Base-by-base conservation (phyloP, 1,284 basidiomycete species). In the Cutaneotrichosporon dermatis region DNA sequence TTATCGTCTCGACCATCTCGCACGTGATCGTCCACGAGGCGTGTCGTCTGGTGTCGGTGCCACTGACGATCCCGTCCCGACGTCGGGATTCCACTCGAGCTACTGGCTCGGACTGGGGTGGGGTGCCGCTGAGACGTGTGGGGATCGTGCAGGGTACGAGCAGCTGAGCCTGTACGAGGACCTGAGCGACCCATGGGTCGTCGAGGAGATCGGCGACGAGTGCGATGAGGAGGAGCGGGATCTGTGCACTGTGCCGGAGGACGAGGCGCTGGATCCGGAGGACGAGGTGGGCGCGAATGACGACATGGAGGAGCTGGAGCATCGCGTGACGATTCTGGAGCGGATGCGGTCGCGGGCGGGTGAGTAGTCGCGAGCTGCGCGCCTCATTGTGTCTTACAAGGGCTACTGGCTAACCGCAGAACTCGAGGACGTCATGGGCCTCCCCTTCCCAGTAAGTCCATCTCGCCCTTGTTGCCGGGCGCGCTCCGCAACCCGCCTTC, bases 41-140 rank as follows among this genome's bases (percentile, higher is more conserved):
- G 1, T 55, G 73, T 13, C 73, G 77, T 15, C 55, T 78, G 6
- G 58, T 72, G 1, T 70, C 73, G 2, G 55, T 77, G 5, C 69
- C 74, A 0, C 60, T 77, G 34, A 68, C 70, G 43, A 60, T 64
- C n/a, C 71, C 74, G 0, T 70, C 69, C 70, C 75, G 1, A 71
- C 71, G 1, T 73, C 72, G 1, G 75, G 75, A 39, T 77, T 78
- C 53, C 76, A 78, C 58, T 76, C 75, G 25, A 70, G 69, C 8
- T 78, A 72, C 60, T 75, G 73, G 57, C 72, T 78, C 46, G 77
- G 74, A 3, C 61, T 78, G 16, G 77, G 77, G 0, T 78, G 75
- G 75, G 76, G 76, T 36, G 57, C 68, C 1, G 76, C 77, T 6
- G 76, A 78, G 65, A 68, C 68, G 61, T 69, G 2, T 78, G 75